Base-by-base conservation (phyloP, 1,139 yeast genomes). In the Candida sp. region DNA sequence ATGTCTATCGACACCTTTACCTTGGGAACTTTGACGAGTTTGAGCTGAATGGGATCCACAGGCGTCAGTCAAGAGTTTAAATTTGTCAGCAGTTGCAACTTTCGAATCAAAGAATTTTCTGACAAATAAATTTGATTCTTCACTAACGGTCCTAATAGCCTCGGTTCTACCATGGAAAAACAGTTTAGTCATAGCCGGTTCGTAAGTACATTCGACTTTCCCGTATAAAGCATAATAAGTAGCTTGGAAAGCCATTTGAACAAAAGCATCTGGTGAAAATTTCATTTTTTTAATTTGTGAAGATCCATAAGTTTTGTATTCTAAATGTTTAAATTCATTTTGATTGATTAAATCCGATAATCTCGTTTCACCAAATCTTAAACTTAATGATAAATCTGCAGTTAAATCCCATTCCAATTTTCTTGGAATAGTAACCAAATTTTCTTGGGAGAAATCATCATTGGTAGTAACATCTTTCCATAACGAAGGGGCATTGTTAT, bases 231-330 rank as follows among this genome's bases (percentile, higher is more conserved):
- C 95, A 60, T 88, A 90, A 64, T 89, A 90, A 8, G 96, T 89
- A 4, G 95, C 89, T 64, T 90, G 97, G 73, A 89, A 89, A 19
- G 91, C 87, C 95, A 90, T 89, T 64, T 90, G 97, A 38, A 87
- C 86, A 65, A 87, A 90, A 0, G 97, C 97, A 71, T 90, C 97
- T 0, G 97, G 97, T 5, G 96, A 87, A 61, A 83, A 85, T 52
- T 89, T 91, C 83, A 88, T 84, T 49, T 81, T 81, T 59, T 90
- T 90, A 58, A 90, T 89, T 48, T 80, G 77, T 42, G 83, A 81
- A 50, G 88, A 79, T 29, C 97, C 97, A 63, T 81, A 90, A 33
- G 71, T 69, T 48, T 81, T 79, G 62, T 87, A 90, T 62, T 88
- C 95, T 50, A 90, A 68, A 35, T 86, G 87, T 48, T 81, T 84